These are phyloP conservation scores for Tylopilus plumbeoviolaceoides DNA, from an alignment of 768 basidiomycete genomes.

Conservation along the genomic window DNA sequence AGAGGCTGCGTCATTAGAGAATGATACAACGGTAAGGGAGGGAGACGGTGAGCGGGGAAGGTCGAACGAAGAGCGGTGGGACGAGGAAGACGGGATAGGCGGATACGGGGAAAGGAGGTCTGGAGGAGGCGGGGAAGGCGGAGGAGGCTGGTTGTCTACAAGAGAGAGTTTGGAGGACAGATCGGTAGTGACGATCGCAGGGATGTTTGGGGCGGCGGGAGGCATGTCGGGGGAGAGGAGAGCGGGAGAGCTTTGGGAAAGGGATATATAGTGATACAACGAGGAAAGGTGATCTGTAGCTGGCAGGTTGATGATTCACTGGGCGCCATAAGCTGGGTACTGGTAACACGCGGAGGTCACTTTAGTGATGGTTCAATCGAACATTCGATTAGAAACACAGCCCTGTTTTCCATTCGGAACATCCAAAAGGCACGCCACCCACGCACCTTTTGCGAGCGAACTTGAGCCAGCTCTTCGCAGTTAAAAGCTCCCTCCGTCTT, in stretches of 20 bases:
- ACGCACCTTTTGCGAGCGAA: background rate
- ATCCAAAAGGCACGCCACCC: constrained; percentile 11
- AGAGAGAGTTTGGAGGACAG: constrained; percentile 31
- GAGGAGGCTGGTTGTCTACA: background rate
- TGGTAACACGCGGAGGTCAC: background rate
- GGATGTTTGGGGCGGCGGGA: constrained; percentile 21
- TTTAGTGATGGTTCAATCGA: constrained; percentile 5
- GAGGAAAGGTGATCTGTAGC: background rate
- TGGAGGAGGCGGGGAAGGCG: background rate
- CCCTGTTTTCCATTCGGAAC: constrained; percentile 21
- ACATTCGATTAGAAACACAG: constrained; percentile 31
- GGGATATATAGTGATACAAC: constrained; percentile 9
- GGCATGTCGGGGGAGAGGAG: constrained; percentile 13
- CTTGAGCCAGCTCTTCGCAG: background rate
- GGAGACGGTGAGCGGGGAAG: constrained; percentile 27
- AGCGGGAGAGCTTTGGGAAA: background rate
- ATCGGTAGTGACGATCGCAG: constrained; percentile 35
- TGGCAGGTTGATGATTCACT: background rate
- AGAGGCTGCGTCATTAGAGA: constrained; percentile 42
- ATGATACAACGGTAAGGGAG: constrained; percentile 31
- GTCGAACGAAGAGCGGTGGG: constrained; percentile 29
- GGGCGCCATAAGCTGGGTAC: background rate
- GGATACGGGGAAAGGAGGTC: constrained; percentile 25
- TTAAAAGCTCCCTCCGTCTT: background rate
- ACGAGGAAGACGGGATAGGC: background rate